Evolutionary conservation across 345 rosid genomes (phyloP).

Genomic region (Eucalyptus albens): DNA sequence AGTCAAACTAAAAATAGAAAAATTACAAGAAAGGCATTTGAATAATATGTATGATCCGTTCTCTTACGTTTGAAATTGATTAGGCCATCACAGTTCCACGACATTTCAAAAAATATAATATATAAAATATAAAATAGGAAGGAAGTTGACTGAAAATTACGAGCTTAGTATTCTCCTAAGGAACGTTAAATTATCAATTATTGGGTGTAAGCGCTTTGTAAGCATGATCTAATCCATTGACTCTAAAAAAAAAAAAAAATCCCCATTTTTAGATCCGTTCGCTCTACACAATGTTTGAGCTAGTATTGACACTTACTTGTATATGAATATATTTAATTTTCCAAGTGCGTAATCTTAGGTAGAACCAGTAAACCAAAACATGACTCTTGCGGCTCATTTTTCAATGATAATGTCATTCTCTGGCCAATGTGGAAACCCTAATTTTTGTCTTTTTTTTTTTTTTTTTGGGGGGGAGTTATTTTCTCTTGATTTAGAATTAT

Average conservation of each 20-base stretch:
- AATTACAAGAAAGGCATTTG: not conserved
- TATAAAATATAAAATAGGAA: not conserved
- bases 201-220: not conserved
- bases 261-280: not conserved
- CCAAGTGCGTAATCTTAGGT: not conserved
- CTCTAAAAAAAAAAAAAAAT: not conserved
- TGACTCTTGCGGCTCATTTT: not conserved
- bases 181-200: not conserved
- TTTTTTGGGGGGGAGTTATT: not conserved
- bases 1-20: not conserved
- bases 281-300: not conserved
- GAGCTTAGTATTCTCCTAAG: not conserved
- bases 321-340: not conserved
- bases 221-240: not conserved
- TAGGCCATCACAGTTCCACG: not conserved
- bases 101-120: not conserved
- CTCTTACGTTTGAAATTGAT: not conserved
- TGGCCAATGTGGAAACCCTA: not conserved
- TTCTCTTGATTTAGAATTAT: not conserved
- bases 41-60: not conserved
- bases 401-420: not conserved
- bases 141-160: not conserved
- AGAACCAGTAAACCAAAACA: not conserved
- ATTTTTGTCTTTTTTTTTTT: not conserved
- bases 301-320: not conserved